Evolutionary conservation across 2,329 filamentous ascomycete genomes (phyloP).

Genomic region (Aspergillus sp.): DNA sequence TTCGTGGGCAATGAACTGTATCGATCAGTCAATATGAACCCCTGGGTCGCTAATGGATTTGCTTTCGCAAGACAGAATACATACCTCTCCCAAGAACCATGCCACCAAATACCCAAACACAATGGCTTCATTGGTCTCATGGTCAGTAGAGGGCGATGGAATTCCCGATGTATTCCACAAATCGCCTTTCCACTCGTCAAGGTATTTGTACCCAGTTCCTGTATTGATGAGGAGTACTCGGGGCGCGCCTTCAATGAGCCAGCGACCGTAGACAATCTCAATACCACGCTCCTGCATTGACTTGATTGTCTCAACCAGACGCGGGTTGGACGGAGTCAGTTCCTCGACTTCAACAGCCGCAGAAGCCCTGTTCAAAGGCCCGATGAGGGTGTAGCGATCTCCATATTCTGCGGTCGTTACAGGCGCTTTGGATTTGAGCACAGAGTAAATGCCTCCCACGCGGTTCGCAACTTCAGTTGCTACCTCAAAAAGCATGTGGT

Average conservation of each 20-base stretch:
- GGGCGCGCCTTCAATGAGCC: constrained; percentile 95
- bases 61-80: constrained; percentile 15
- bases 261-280: constrained; percentile 85
- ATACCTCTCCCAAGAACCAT: constrained; percentile 96
- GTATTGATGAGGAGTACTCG: constrained; percentile 93
- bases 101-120: constrained; percentile 96
- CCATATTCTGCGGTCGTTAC: constrained; percentile 99
- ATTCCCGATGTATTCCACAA: constrained; percentile 91
- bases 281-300: constrained; percentile 93
- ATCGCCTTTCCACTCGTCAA: constrained; percentile 96
- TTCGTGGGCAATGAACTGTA: constrained; percentile 86
- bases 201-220: constrained; percentile 81
- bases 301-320: constrained; percentile 75
- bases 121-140: constrained; percentile 95
- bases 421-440: constrained; percentile 97
- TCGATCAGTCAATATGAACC: not conserved
- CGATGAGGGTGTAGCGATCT: constrained; percentile 90
- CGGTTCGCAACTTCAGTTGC: constrained; percentile 96
- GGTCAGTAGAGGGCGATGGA: constrained; percentile 84
- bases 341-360: constrained; percentile 97
- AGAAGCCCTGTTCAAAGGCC: constrained; percentile 85
- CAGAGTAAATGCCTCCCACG: constrained; percentile 98
- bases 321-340: constrained; percentile 75
- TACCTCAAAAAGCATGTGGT: constrained; percentile 94
- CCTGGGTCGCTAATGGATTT: not conserved